Evolutionary conservation across 2,329 filamentous ascomycete species (phyloP), one percentile per base, ranked within the genome.

Genomic region (Colletotrichum plurivorum): DNA sequence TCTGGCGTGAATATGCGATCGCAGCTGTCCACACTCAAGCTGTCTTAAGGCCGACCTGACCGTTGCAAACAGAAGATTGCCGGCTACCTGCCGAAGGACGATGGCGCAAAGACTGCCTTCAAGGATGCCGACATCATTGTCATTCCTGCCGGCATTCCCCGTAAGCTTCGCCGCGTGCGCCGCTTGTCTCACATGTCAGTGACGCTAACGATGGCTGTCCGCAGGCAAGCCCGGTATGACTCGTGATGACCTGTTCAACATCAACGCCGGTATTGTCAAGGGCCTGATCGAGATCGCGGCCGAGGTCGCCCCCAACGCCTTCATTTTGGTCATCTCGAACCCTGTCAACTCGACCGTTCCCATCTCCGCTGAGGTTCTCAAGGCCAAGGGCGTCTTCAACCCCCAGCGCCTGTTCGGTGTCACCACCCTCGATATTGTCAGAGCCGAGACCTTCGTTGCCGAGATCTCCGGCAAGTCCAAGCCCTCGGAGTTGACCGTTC

Each of bases 241-340:
- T 83, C 94, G 96, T 86, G 96, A 99, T 78, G 96, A 98, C 81
- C 93, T 99, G 69, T 99, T 99, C 93, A 98, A 98, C 87, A 97
- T 98, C 88, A 99, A 99, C 83, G 96, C 96, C 71, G 94, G 95
- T 77, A 99, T 99, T 79, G 96, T 99, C 79, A 94, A 96, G 85
- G 94, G 94, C 76, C 89, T 99, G 75, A 92, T 97, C 76, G 93
- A 97, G 87, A 91, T 93, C 61, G 90, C 94, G 76, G 94, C 95
- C 76, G 91, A 98, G 80, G 90, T 92, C 78, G 92, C 91, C 80
- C 96, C 96, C 80, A 97, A 98, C 82, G 96, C 96, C 64, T 97
- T 92, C 85, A 90, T 97, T 81, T 91, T 98, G 73, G 91, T 99
- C 86, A 99, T 99, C 84, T 98, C 95, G 78, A 99, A 99, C 90